Percentiles rank a stretch among this genome's conserved stretches.
These are phyloP conservation scores for Leishmania major DNA, from an alignment of 208 protist species.

Conservation along the genomic window DNA sequence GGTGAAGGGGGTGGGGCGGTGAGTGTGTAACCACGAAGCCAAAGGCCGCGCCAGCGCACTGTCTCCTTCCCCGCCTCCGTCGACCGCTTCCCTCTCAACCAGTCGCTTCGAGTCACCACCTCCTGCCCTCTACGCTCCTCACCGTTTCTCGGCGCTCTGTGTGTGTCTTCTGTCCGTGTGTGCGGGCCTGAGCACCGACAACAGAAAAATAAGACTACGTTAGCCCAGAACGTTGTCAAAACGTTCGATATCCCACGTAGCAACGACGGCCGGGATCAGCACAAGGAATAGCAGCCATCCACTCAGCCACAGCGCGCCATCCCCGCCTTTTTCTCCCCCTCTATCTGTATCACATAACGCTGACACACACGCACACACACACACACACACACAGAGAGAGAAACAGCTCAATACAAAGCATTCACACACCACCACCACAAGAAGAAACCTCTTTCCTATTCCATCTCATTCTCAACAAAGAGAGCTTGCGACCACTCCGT, in stretches of 20 bases:
- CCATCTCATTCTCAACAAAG: too few relatives aligned
- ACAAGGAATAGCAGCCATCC: background rate
- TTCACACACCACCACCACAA: too few relatives aligned
- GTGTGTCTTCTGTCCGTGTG: background rate
- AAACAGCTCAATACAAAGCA: background rate
- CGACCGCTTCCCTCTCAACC: background rate
- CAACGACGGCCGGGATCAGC: background rate
- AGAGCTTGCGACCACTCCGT: background rate
- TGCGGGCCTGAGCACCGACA: background rate
- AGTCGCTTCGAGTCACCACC: background rate
- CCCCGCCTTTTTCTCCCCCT: background rate
- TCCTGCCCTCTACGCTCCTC: background rate
- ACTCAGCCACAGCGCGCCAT: background rate
- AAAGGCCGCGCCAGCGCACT: background rate
- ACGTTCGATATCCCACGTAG: background rate
- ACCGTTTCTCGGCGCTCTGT: conserved; percentile 1
- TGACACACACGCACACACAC: background rate
- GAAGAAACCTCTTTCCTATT: too few relatives aligned
- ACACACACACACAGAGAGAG: background rate
- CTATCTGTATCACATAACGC: background rate
- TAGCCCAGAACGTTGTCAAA: background rate
- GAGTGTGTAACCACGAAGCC: background rate
- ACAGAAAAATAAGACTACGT: background rate
- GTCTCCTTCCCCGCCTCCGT: background rate
- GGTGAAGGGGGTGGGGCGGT: background rate